These are phyloP conservation scores for Entomortierella chlamydospora DNA, from an alignment of 192 early-diverging fungal species.

Conservation along the genomic window DNA sequence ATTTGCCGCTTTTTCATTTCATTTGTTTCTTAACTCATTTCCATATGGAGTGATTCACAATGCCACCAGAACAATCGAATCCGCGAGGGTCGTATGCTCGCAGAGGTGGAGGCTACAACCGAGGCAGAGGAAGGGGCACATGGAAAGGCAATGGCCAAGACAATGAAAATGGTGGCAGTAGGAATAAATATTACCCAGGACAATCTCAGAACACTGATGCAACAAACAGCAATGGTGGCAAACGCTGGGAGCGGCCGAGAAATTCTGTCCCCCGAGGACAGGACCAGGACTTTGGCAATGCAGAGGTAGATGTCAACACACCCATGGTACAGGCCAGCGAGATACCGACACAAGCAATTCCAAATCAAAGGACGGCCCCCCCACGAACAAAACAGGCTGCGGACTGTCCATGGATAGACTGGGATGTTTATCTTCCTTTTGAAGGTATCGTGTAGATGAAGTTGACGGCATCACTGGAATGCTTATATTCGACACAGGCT, in stretches of 20 bases:
- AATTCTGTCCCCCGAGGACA: slow-evolving; percentile 5
- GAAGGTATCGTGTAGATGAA: slow-evolving; percentile 13
- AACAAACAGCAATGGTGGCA: slow-evolving; percentile 8
- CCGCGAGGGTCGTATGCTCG: slow-evolving; percentile 20
- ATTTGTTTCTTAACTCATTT: not conserved
- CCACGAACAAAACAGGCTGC: not conserved
- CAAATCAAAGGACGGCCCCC: not conserved
- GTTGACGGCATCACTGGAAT: not conserved
- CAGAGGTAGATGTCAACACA: slow-evolving; percentile 7
- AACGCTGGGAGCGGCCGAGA: slow-evolving; percentile 29
- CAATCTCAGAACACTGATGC: slow-evolving; percentile 29
- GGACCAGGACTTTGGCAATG: not conserved
- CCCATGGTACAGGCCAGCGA: slow-evolving; percentile 39
- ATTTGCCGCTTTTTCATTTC: not conserved
- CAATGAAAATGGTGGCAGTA: slow-evolving; percentile 16
- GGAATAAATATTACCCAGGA: slow-evolving; percentile 40
- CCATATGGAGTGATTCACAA: slow-evolving; percentile 16
- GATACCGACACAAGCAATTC: slow-evolving; percentile 24
- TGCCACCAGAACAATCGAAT: slow-evolving; percentile 33
- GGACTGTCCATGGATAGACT: slow-evolving; percentile 38
- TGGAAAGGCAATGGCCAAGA: slow-evolving; percentile 4
- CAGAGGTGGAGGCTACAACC: slow-evolving; percentile 21
- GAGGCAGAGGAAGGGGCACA: slow-evolving; percentile 5
- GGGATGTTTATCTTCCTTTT: slow-evolving; percentile 42
- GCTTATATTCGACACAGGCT: not conserved